Base-by-base conservation (phyloP, 345 rosid species). In the Salix koriyanagi region DNA sequence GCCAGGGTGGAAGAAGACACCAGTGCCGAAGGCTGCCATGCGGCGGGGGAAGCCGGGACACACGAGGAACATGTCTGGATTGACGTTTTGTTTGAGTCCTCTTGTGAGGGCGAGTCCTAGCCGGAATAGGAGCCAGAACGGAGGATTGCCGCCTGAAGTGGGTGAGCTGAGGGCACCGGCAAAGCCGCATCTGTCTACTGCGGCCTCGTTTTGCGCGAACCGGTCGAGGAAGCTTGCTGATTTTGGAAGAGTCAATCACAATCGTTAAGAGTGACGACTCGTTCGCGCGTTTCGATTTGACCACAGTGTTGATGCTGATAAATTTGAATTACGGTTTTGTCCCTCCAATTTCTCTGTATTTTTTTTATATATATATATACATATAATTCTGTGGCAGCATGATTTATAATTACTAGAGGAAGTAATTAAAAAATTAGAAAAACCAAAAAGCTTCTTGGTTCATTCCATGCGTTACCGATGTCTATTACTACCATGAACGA, bases 161-260 rank as follows among this genome's bases (percentile, higher is more conserved):
- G 82, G 90, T 1, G 97, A 95, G 36, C 4, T 81, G 2, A 87
- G 91, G 69, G 76, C 48, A 1, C 74, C 93, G 68, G 86, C 21
- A 78, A 91, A 87, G 79, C 97, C 96, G 21, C 91, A 88, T 75
- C 81, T 92, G 8, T 90, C 97, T 0, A 76, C 86, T 65, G 97
- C 97, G 80, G 88, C 95, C 80, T 84, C 95, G 39, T 90, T 81
- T 79, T 84, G 88, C 77, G 94, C 84, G 5, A 96, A 90, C 77
- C 81, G 98, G 72, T 96, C 99, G 6, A 87, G 91, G 87, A 96
- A 96, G 86, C 92, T 94, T 25, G 94, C 88, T 7, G 97, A 92
- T 86, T 89, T 96, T 25, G 99, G 99, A 44, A 80, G 91, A 78
- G 83, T 73, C 72, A 85, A 86, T 85, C 90, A 37, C 16, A 91